Conservation (phyloP, 352 stramenopile genomes). For the Pythium biforme region DNA sequence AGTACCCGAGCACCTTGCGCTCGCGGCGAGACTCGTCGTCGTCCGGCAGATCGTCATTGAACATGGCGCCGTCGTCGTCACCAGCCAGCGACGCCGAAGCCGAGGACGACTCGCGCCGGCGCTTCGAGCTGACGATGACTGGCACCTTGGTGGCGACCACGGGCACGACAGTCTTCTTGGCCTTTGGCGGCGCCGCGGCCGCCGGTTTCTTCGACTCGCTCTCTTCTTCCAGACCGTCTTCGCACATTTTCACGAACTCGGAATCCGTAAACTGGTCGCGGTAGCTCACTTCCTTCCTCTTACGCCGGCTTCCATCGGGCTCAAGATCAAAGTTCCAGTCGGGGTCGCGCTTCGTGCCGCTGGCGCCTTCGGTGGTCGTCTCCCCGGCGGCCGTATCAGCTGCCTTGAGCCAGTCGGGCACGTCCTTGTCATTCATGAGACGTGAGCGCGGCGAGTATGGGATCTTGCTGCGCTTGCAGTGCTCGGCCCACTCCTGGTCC, state of each 20-base stretch:
- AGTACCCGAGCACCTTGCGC: constrained; percentile 76
- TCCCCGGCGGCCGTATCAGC: constrained; percentile 35
- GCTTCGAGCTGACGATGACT: constrained; percentile 21
- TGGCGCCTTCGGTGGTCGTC: neutral
- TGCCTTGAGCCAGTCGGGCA: constrained; percentile 71
- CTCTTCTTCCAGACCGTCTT: constrained; percentile 70
- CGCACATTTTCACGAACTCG: constrained; percentile 87
- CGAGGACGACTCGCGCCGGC: constrained; percentile 18
- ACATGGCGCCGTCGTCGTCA: constrained; percentile 28
- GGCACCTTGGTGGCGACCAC: constrained; percentile 15
- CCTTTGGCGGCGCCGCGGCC: constrained; percentile 30
- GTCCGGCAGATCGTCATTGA: constrained; percentile 36
- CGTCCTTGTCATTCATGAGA: constrained; percentile 74
- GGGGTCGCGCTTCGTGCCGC: constrained; percentile 43
- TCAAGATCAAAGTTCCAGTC: constrained; percentile 65
- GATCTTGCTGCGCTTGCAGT: constrained; percentile 61
- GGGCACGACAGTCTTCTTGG: constrained; percentile 22
- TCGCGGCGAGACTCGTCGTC: constrained; percentile 44
- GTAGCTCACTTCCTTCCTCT: constrained; percentile 86
- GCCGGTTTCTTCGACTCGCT: constrained; percentile 20
- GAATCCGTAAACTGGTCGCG: constrained; percentile 83
- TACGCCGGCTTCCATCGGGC: constrained; percentile 47
- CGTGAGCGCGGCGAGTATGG: constrained; percentile 44
- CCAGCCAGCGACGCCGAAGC: constrained; percentile 5
- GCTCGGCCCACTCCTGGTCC: constrained; percentile 60